Conservation (phyloP, 176 grass and related monocot species). For the Aegilops bicornis region DNA sequence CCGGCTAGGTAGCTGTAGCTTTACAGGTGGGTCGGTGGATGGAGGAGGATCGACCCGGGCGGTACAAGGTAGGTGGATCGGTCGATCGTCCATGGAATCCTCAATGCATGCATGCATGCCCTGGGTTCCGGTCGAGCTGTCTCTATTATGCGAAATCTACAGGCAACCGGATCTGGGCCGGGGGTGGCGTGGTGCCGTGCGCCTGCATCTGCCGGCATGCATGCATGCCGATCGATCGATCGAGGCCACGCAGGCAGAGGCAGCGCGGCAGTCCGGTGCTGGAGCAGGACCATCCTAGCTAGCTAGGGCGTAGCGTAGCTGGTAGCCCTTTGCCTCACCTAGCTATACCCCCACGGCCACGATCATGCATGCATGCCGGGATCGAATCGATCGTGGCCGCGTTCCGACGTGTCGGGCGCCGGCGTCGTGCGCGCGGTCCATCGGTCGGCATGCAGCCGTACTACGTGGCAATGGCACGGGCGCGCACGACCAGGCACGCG, state of each 20-base stretch:
- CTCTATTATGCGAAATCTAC: slow-evolving; percentile 7
- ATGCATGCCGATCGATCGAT: not conserved
- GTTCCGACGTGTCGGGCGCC: slow-evolving; percentile 3
- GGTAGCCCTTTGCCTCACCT: not conserved
- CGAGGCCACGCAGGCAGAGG: not conserved
- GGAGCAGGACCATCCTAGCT: slow-evolving; percentile 1
- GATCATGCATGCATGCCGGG: too few species aligned
- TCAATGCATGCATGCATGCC: too few species aligned
- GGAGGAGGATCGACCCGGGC: not conserved
- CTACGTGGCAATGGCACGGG: not conserved
- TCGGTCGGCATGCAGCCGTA: not conserved
- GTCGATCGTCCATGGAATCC: not conserved
- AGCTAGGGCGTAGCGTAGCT: not conserved
- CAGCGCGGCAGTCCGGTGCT: not conserved
- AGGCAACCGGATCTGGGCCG: not conserved
- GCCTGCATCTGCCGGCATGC: not conserved
- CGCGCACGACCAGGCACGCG: not conserved
- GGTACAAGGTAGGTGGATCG: slow-evolving; percentile 9
- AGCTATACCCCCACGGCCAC: too few species aligned
- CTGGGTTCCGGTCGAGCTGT: not conserved
- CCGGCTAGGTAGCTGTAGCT: not conserved
- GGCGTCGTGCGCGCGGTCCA: not conserved
- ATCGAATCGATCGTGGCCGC: too few species aligned
- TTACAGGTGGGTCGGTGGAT: not conserved
- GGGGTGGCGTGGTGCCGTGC: not conserved